Base-by-base conservation (phyloP, 495 filamentous ascomycete genomes). In the Clavariopsis aquatica region DNA sequence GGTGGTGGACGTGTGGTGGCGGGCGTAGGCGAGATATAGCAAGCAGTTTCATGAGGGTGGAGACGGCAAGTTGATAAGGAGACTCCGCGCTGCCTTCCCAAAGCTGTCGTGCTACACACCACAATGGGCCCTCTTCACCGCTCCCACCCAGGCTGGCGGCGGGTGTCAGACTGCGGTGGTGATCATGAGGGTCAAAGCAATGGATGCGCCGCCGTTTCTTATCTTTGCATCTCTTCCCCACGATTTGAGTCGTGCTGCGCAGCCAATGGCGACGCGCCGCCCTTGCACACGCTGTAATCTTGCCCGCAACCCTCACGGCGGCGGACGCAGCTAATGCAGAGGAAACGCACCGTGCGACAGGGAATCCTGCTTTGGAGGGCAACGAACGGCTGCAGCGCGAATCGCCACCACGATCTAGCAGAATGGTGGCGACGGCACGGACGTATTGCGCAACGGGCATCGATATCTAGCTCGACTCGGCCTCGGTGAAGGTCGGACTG, bases 201-300 rank as follows among this genome's bases (percentile, higher is more conserved):
- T 28, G 29, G 23, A 20, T 57, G 62, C 51, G 38, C 27, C 27
- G 43, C 24, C 59, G 31, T 53, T 51, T 52, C 55, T 65, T 59
- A 65, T 65, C 62, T 58, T 15, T 65, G 2, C 9, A 29, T 49
- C 29, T 38, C 52, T 52, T 65, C 62, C 54, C 62, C 62, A 65
- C 62, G 62, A 65, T 65, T 29, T 59, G 43, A 20, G 27, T 17
- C 8, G 27, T 17, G 24, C 3, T 12, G 38, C 9, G 57, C 60
- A 47, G 57, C 55, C 63, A 66, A 66, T 66, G 13, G 36, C 49
- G 10, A 26, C 20, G 17, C 34, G 17, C 31, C 19, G 51, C 26
- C 59, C 59, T 28, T 41, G 59, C 59, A 54, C 45, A 52, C 19
- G 36, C 22, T 7, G 28, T 17, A 3, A 23, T 19, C 31, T 12